Evolutionary conservation across 257 asterid species (phyloP), one percentile per base, ranked within the genome.

Genomic region (Rehmannia glutinosa): DNA sequence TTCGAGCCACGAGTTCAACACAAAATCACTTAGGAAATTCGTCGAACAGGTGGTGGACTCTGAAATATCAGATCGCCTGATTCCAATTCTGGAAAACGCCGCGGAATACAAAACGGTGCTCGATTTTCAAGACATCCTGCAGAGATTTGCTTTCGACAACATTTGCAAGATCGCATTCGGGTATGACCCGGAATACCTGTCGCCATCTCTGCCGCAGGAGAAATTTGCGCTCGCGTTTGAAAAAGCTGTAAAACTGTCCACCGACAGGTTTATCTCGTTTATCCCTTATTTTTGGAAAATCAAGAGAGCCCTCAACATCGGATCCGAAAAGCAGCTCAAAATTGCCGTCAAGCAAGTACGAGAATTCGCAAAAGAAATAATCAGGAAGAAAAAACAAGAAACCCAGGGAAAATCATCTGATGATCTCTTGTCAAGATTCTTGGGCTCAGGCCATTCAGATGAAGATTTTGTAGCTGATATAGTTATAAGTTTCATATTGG

Each of bases 1-100:
- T 4, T 55, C 82, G 7, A 77, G 83, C 76, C 80, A 83, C 33
- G 83, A 77, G 30, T 83, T 80, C 76, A 83, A 66, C 76, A 71
- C 83, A 6, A 83, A 46, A n/a, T 83, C 83, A 0, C 75, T 83
- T 0, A 47, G 81, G 1, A 74, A 77, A 9, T 77, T 83, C 28
- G 74, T 83, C 25, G 76, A 53, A 12, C 33, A 38, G 10, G 85
- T 66, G 2, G 81, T 80, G 2, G 88, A 80, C 2, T 13, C 68
- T 10, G 85, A 83, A 39, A 43, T 83, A 2, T 38, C 71, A 27
- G 72, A 69, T 1, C 72, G 85, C 20, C 64, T 82, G 5, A 49
- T 71, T 7, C 87, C 87, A 0, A 53, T 74, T 4, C 39, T 82
- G 8, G n/a, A 46, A 2, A 28, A 8, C 3, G 79, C 79, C 8